A percentile compares a stretch with the other conserved stretches of the same genome.
These are phyloP conservation scores for Botrytis aclada DNA, from an alignment of 2,329 filamentous ascomycete species.

Conservation along the genomic window DNA sequence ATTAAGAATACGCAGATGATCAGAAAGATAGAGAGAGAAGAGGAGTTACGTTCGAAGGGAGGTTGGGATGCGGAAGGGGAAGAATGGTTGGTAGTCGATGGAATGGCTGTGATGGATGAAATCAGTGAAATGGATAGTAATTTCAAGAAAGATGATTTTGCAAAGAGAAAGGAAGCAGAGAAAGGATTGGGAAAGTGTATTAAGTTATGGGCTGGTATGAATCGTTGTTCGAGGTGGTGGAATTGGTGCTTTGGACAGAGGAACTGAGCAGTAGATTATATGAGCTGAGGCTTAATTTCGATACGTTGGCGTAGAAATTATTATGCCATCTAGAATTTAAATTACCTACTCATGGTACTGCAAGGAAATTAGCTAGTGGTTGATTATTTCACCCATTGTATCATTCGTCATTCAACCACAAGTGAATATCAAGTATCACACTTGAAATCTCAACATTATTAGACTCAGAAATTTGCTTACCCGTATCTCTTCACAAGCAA, in stretches of 20 bases:
- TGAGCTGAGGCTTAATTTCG: too few species aligned
- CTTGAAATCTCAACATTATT: too few species aligned
- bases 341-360: background rate
- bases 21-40: background rate
- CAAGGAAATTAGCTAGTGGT: background rate
- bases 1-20: background rate
- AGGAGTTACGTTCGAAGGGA: background rate
- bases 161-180: background rate
- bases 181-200: background rate
- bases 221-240: background rate
- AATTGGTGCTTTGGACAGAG: background rate
- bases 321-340: background rate
- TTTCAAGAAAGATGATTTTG: rapidly evolving
- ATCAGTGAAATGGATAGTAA: background rate
- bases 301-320: too few species aligned
- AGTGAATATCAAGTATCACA: background rate
- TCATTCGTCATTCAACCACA: background rate
- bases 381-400: background rate
- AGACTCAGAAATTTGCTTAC: background rate
- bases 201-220: background rate
- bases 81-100: background rate
- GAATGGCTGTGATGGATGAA: background rate
- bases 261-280: background rate
- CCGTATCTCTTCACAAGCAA: background rate
- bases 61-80: background rate